Conservation (phyloP, 2,329 filamentous ascomycete genomes). For the Talaromyces sp. region DNA sequence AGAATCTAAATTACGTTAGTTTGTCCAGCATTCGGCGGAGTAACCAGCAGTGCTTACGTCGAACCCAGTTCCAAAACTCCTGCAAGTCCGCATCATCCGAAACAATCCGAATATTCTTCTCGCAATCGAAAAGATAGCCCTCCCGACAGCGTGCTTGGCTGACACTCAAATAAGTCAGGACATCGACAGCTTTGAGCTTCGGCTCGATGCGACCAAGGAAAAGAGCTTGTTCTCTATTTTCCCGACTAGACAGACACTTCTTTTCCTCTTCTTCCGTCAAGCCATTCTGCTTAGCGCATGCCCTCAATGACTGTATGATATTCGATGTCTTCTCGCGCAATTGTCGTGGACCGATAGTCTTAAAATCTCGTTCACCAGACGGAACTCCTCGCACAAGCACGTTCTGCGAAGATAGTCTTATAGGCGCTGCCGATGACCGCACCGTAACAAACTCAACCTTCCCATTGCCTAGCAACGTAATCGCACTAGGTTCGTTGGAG, state of each 20-base stretch:
- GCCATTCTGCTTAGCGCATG: slow-evolving; percentile 8
- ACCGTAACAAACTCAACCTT: slow-evolving; percentile 49
- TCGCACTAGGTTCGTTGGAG: slow-evolving; percentile 48
- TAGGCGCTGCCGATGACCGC: slow-evolving; percentile 39
- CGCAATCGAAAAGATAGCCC: slow-evolving; percentile 53
- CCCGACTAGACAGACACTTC: slow-evolving; percentile 36
- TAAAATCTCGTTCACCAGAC: slow-evolving; percentile 29
- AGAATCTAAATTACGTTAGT: slow-evolving; percentile 32
- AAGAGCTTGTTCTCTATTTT: slow-evolving; percentile 35
- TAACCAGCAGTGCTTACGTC: slow-evolving; percentile 36
- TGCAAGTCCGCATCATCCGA: slow-evolving; percentile 55
- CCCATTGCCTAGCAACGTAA: slow-evolving; percentile 53
- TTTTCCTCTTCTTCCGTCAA: slow-evolving; percentile 3
- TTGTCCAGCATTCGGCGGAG: not conserved
- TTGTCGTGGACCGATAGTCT: slow-evolving; percentile 30
- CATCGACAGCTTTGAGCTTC: slow-evolving; percentile 36
- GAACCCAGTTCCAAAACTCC: slow-evolving; percentile 58
- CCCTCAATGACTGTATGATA: slow-evolving; percentile 23
- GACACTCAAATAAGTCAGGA: slow-evolving; percentile 41
- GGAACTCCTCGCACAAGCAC: slow-evolving; percentile 31
- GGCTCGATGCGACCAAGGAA: slow-evolving; percentile 28
- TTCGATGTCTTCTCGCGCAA: slow-evolving; percentile 29
- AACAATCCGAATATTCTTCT: slow-evolving; percentile 54
- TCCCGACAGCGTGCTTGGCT: slow-evolving; percentile 51
- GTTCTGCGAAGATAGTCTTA: slow-evolving; percentile 38